Evolutionary conservation across 2,329 filamentous ascomycete genomes (phyloP).

Genomic region (Sporothrix dimorphospora): DNA sequence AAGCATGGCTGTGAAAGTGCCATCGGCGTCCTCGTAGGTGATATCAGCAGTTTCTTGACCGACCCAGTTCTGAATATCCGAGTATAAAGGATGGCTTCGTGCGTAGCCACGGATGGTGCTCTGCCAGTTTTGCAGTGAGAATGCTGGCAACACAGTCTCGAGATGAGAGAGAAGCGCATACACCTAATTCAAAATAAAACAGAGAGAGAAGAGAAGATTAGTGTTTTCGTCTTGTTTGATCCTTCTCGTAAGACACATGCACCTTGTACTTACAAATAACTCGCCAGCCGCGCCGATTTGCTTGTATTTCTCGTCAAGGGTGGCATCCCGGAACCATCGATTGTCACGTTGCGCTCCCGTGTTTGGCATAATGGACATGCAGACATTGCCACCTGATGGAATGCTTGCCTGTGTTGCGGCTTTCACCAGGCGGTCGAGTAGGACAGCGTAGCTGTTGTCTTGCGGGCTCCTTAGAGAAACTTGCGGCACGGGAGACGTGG

Average conservation of each 20-base stretch:
- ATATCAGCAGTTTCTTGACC: constrained; percentile 53
- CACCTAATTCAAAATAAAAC: too few species aligned
- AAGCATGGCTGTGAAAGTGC: constrained; percentile 43
- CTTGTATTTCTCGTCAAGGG: constrained; percentile 4
- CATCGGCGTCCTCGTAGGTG: constrained; percentile 46
- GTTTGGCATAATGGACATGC: not conserved
- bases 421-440: not conserved
- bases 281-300: constrained; percentile 24
- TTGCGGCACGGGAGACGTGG: not conserved
- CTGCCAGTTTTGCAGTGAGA: too few species aligned
- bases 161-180: not conserved
- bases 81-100: constrained; percentile 46
- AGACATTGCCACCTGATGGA: not conserved
- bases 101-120: constrained; percentile 52
- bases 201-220: not conserved
- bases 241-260: not conserved
- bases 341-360: not conserved
- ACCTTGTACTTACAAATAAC: constrained; percentile 22
- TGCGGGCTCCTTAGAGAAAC: too few species aligned
- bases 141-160: too few species aligned
- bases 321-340: not conserved
- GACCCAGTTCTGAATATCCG: constrained; percentile 45
- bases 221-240: not conserved
- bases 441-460: not conserved
- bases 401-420: not conserved